These are phyloP conservation scores for Hymenoscyphus linearis DNA, from an alignment of 2,329 filamentous ascomycete genomes.

Conservation along the genomic window DNA sequence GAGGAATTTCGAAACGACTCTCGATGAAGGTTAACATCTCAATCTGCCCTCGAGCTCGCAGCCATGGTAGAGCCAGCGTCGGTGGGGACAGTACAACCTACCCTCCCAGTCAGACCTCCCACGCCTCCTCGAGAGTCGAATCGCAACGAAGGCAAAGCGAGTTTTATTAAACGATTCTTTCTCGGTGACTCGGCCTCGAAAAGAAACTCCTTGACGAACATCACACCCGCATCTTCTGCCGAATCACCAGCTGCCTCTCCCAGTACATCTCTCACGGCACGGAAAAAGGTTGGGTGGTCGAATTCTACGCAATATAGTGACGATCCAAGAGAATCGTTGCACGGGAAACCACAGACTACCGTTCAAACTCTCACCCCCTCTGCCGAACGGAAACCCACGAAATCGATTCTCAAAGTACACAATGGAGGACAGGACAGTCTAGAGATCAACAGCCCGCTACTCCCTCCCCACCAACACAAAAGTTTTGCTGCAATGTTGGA, in stretches of 20 bases:
- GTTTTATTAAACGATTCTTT: conserved; percentile 25
- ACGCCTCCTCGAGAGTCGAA: conserved; percentile 51
- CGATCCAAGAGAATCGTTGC: conserved; percentile 30
- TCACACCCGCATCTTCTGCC: conserved; percentile 32
- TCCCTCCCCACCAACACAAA: conserved; percentile 34
- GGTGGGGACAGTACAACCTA: conserved; percentile 38
- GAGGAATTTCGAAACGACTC: conserved; percentile 8
- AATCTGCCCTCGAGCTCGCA: conserved; percentile 23
- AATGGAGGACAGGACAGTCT: conserved; percentile 26
- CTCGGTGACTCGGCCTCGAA: conserved; percentile 28
- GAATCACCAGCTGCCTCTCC: conserved; percentile 24
- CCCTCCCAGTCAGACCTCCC: conserved; percentile 55
- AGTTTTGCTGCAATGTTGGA: conserved; percentile 78
- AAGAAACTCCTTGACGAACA: conserved; percentile 14
- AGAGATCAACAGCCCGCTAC: conserved; percentile 13
- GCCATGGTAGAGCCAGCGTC: conserved; percentile 30
- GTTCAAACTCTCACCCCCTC: conserved; percentile 25
- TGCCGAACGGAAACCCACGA: conserved; percentile 49
- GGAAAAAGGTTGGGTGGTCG: conserved; percentile 58
- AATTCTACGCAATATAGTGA: conserved; percentile 51
- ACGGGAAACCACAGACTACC: conserved; percentile 9
- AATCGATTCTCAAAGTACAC: conserved; percentile 76
- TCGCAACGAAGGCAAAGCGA: conserved; percentile 34
- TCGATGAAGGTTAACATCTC: conserved; percentile 17
- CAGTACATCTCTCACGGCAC: conserved; percentile 25